A percentile compares a stretch with the other conserved stretches of the same genome.
These are phyloP conservation scores for Saturnispora ahearnii DNA, from an alignment of 805 yeast species.

Conservation along the genomic window DNA sequence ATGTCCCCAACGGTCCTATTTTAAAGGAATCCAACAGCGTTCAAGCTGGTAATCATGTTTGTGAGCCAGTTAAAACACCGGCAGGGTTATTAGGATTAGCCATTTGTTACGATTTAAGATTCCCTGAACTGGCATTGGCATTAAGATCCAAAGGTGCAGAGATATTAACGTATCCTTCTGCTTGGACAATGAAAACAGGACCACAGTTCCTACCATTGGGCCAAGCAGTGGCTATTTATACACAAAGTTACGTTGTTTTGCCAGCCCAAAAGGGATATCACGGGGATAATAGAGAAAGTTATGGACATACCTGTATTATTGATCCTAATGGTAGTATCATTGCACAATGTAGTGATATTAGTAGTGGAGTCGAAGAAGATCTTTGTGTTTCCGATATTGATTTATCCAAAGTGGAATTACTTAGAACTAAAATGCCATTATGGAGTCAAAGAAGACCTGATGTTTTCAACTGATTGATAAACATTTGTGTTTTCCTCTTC, in stretches of 20 bases:
- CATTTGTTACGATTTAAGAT: constrained; percentile 81
- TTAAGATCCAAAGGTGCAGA: constrained; percentile 65
- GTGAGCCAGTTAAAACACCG: constrained; percentile 49
- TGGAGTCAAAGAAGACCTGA: constrained; percentile 64
- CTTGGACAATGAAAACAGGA: constrained; percentile 89
- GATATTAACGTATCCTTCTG: constrained; percentile 76
- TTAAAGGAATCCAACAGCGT: constrained; percentile 71
- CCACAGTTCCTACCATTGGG: constrained; percentile 86
- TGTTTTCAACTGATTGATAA: constrained; percentile 31
- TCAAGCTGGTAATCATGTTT: constrained; percentile 58
- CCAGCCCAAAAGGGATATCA: constrained; percentile 85
- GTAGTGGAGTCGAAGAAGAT: constrained; percentile 13
- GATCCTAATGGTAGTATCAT: constrained; percentile 87
- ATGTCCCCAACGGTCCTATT: constrained; percentile 72
- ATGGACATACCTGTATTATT: constrained; percentile 80
- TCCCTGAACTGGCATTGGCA: constrained; percentile 69
- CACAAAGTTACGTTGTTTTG: constrained; percentile 79
- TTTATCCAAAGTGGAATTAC: constrained; percentile 34
- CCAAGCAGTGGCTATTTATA: constrained; percentile 76
- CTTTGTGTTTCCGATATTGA: constrained; percentile 63
- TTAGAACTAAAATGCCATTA: constrained; percentile 69
- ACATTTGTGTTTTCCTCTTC: background rate
- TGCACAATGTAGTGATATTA: constrained; percentile 44
- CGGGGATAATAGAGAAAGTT: constrained; percentile 52
- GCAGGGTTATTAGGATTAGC: constrained; percentile 60